Evolutionary conservation across 169 alveolate genomes (phyloP).

Genomic region (Neospora caninum): DNA sequence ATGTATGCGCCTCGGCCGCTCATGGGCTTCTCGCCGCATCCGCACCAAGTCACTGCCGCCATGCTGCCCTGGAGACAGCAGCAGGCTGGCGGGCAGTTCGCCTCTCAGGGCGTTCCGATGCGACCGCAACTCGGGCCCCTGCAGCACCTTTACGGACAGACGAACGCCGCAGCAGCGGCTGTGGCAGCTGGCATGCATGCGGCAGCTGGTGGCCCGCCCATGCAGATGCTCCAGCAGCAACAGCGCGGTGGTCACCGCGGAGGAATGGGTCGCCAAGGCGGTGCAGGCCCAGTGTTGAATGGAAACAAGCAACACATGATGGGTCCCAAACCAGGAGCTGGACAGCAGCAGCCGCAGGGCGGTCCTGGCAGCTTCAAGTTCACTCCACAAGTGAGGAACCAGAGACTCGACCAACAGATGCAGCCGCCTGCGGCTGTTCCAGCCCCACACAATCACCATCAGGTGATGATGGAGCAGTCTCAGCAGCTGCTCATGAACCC

Average conservation of each 20-base stretch:
- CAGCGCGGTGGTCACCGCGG: slow-evolving; percentile 59
- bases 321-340: slow-evolving; percentile 4
- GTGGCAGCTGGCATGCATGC: slow-evolving; percentile 51
- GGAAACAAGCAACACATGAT: slow-evolving; percentile 17
- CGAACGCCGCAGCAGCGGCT: slow-evolving; percentile 60
- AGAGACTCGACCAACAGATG: slow-evolving; percentile 63
- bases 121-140: slow-evolving; percentile 51
- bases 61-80: slow-evolving; percentile 70
- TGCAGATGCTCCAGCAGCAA: slow-evolving; percentile 47
- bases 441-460: slow-evolving; percentile 22
- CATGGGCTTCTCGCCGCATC: slow-evolving; percentile 65
- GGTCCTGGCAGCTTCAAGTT: slow-evolving; percentile 60
- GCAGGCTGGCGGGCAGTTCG: slow-evolving; percentile 61
- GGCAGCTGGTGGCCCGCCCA: slow-evolving; percentile 29
- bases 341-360: slow-evolving; percentile 60
- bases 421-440: slow-evolving; percentile 26
- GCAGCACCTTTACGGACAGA: slow-evolving; percentile 65
- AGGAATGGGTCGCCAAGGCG: slow-evolving; percentile 44
- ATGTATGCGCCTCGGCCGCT: slow-evolving; percentile 55
- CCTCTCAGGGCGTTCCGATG: slow-evolving; percentile 37
- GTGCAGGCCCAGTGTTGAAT: slow-evolving; percentile 1
- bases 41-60: slow-evolving; percentile 56
- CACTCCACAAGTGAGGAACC: slow-evolving; percentile 71
- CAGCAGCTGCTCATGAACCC: slow-evolving; percentile 52
- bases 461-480: slow-evolving; percentile 39